A percentile compares a stretch with the other conserved stretches of the same genome.
These are phyloP conservation scores for Mucor ambiguus DNA, from an alignment of 371 early-diverging fungal species.

Conservation along the genomic window DNA sequence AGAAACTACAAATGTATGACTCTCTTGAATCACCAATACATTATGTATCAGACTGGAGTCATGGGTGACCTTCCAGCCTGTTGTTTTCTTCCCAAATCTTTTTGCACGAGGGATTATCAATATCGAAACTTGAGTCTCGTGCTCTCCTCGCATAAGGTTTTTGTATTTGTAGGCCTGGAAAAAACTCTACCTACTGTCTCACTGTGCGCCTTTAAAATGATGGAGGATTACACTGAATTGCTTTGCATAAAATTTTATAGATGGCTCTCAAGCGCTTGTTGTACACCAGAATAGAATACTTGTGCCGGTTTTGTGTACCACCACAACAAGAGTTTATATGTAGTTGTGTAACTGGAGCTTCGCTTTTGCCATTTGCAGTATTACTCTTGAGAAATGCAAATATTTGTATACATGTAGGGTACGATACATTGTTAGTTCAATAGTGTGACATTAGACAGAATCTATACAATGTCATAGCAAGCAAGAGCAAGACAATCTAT, in stretches of 20 bases:
- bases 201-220: neutral
- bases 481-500: neutral
- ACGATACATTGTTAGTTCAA: neutral
- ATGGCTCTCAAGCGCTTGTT: neutral
- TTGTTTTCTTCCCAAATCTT: neutral
- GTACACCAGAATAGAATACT: neutral
- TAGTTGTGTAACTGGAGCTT: slow-evolving; percentile 5
- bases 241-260: neutral
- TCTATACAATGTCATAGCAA: neutral
- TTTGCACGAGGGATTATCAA: neutral
- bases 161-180: neutral
- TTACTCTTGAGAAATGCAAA: neutral
- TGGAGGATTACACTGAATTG: neutral
- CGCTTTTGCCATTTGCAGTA: slow-evolving; percentile 12
- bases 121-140: neutral
- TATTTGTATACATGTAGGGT: neutral
- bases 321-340: neutral
- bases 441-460: neutral
- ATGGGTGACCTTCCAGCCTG: slow-evolving; percentile 5
- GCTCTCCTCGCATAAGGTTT: neutral
- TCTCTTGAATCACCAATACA: neutral
- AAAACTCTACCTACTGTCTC: neutral
- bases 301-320: neutral
- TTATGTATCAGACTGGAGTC: neutral
- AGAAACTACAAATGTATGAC: neutral